Evolutionary conservation across 352 stramenopile genomes (phyloP), one percentile per base, ranked within the genome.

Genomic region (Phytophthora citricola): DNA sequence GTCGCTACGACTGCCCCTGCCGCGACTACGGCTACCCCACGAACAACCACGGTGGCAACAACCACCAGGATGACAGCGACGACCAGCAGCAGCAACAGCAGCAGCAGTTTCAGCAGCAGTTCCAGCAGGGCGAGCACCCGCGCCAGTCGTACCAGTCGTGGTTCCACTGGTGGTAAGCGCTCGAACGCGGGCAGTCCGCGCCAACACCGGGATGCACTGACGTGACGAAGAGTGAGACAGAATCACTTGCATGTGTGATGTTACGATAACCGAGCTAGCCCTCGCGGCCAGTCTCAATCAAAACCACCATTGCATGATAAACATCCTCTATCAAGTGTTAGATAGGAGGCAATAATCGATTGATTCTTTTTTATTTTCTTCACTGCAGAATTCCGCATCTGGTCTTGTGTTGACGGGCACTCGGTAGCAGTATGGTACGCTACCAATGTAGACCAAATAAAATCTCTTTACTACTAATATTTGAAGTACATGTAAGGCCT

Each of bases 101-200:
- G 14, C 24, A 52, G 14, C 12, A 50, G n/a, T 36, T 14, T 8
- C 38, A 43, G 38, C 38, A 10, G 38, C 38, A 43, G 38, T 43
- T 43, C 38, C n/a, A 55, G 17, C n/a, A 55, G 29, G 41, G 11
- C 48, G 48, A 55, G 2, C 48, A 55, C 31, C 48, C 47, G 15
- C 49, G 41, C 43, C 59, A 56, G 17, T 63, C 12, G 45, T 49
- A 61, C 34, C 46, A 53, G 40, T 61, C 49, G 15, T 56, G 50
- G 27, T 56, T 67, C 50, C 59, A 61, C 59, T 67, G 59, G 50
- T 50, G 59, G 59, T 67, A 67, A 61, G 4, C 29, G 15, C 31
- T 36, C 31, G 11, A 36, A 36, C 31, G 31, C 31, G 38, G 15
- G 11, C 14, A 43, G 14, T 22, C 38, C 38, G 3, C 31, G 9